Evolutionary conservation across 306 rosid genomes (phyloP), one percentile per base, ranked within the genome.

Genomic region (Luffa aegyptiaca): DNA sequence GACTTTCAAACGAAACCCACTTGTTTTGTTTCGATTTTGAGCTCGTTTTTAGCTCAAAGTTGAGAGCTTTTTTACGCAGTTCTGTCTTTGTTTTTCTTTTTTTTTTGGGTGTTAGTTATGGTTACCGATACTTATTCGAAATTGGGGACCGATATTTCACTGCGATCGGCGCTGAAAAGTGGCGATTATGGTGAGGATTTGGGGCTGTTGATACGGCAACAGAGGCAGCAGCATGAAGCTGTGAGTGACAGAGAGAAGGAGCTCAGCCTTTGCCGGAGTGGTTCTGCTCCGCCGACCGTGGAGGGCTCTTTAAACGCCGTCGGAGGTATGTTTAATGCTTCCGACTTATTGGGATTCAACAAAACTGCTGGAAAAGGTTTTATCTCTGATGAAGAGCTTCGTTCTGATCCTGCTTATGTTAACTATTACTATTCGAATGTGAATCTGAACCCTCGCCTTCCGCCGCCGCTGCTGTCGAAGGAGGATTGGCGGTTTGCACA

Each of bases 281-380:
- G 98, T 78, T 94, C 98, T 39, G 97, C 98, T 10, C 98, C 98
- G 1, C 98, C 97, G 3, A 92, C 97, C 5, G 93, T 94, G 2
- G 98, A 94, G 33, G 96, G 97, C 6, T 94, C 98, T 8, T 62
- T 92, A 12, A 79, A 80, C 64, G 93, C 98, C 3, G 86, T 90
- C 17, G 95, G 90, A 7, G 91, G 93, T 13, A 58, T 92, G 74
- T 85, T 83, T 7, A 90, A 88, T 52, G 83, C 80, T 56, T 81
- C 86, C 6, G 84, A 70, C 36, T 74, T 65, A 8, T 78, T 77
- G 78, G 84, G 85, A 21, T 85, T 87, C 68, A 75, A 69, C 44
- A 83, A 83, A 66, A 61, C 42, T 13, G 76, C 82, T 16, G 87
- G 82, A n/a, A 74, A 86, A 45, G 85, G 85, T 35, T 87, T 83